phyloP scores from a whole-genome alignment of 2,329 filamentous ascomycete genomes.

The Talaromyces atroroseus region DNA sequence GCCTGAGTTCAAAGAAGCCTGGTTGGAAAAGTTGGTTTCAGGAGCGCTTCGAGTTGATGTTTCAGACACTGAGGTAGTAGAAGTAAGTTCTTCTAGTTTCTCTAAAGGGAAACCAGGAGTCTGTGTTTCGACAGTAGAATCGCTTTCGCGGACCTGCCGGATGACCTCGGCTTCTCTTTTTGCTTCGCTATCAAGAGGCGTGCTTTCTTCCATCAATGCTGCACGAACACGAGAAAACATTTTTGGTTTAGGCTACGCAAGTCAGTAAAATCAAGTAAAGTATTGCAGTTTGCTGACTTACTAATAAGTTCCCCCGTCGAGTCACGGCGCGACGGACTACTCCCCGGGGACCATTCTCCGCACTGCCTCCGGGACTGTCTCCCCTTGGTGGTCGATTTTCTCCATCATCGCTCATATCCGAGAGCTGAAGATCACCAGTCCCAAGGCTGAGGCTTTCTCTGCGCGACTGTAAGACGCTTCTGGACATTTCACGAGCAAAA shows the following conservation, averaged over 20 bases:
- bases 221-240: slow-evolving; percentile 90
- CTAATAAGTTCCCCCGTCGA: slow-evolving; percentile 79
- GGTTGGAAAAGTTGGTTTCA: slow-evolving; percentile 68
- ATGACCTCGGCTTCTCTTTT: slow-evolving; percentile 92
- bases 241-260: slow-evolving; percentile 79
- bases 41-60: slow-evolving; percentile 30
- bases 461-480: slow-evolving; percentile 51
- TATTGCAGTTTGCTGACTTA: slow-evolving; percentile 43
- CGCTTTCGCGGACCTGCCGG: slow-evolving; percentile 86
- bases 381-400: slow-evolving; percentile 44
- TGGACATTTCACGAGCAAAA: slow-evolving; percentile 48
- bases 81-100: slow-evolving; percentile 12
- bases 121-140: slow-evolving; percentile 54
- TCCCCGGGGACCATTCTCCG: slow-evolving; percentile 58
- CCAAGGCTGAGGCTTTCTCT: slow-evolving; percentile 87
- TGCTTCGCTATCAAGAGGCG: slow-evolving; percentile 82
- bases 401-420: slow-evolving; percentile 71
- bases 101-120: slow-evolving; percentile 40
- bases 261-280: slow-evolving; percentile 14
- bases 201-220: slow-evolving; percentile 78
- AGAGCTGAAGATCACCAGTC: slow-evolving; percentile 80
- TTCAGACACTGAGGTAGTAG: slow-evolving; percentile 36
- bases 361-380: slow-evolving; percentile 46
- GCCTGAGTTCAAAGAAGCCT: slow-evolving; percentile 65
- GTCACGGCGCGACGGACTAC: slow-evolving; percentile 81